Base-by-base conservation (phyloP, 148 eudicot species). In the Fagopyrum tataricum region DNA sequence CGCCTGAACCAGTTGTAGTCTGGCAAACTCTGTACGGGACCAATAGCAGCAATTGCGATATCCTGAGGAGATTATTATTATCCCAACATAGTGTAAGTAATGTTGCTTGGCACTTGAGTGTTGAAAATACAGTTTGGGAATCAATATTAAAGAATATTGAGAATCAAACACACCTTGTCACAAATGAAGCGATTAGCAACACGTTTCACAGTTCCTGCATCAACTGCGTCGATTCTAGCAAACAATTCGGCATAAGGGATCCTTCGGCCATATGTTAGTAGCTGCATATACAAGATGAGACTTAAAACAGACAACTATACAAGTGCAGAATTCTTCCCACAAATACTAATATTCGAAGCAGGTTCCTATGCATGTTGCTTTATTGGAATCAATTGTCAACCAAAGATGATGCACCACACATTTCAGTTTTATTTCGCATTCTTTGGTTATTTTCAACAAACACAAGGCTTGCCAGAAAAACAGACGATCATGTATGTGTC, bases 1-100 rank as follows among this genome's bases (percentile, higher is more conserved):
- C 96, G 92, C 79, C 98, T 86, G 90, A 93, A 93, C 98, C 98
- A 91, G 85, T 89, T 93, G 92, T 90, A 91, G 80, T 93, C 98
- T 8, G 94, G 98, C 75, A 93, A 84, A 10, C 55, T 71, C 80
- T 87, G 89, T 76, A 93, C 74, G 4, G 98, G 96, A 1, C 98
- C 98, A 70, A 81, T 67, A 44, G 94, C 96, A 73, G 94, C 82
- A 39, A 93, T 89, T 2, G 94, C 92, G 70, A 90, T 73, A 82
- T 90, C 96, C 96, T 90, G 85, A 74, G 37, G 37, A 31, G 37
- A 31, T 31, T 31, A 31, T 31, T 31, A n/a, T n/a, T n/a, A n/a
- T 31, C 37, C 37, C 37, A 31, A 3, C 37, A 2, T 31, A 31
- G 37, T 9, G 41, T 61, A 61, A 64, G 44, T 37, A 13, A 26